Evolutionary conservation across 331 rosid species (phyloP).

Genomic region (Ulmus americana): DNA sequence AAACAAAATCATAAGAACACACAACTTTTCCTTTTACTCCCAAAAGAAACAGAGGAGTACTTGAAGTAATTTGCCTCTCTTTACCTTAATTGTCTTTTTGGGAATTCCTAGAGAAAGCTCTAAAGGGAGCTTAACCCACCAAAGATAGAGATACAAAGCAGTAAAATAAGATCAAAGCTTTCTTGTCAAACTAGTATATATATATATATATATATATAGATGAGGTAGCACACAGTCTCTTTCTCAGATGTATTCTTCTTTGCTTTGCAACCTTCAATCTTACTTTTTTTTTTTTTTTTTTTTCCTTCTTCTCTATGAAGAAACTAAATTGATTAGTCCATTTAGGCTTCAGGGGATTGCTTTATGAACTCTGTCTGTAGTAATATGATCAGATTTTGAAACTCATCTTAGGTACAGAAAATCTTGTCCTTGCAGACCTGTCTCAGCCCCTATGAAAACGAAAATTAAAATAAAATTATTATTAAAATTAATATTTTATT

Average conservation of each 20-base stretch:
- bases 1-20: constrained; percentile 19
- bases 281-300: neutral
- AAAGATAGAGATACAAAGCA: constrained; percentile 16
- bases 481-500: neutral
- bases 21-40: neutral
- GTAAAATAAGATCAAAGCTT: constrained; percentile 42
- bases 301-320: constrained; percentile 48
- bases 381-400: constrained; percentile 33
- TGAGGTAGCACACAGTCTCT: constrained; percentile 29
- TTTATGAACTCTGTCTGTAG: constrained; percentile 28
- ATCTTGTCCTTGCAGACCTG: constrained; percentile 41
- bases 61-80: constrained; percentile 11
- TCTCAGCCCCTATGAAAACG: constrained; percentile 26
- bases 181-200: constrained; percentile 42
- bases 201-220: neutral
- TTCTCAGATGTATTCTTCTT: constrained; percentile 34
- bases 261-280: constrained; percentile 19
- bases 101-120: constrained; percentile 27
- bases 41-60: constrained; percentile 15
- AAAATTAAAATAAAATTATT: neutral
- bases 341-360: constrained; percentile 25
- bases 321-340: constrained; percentile 37
- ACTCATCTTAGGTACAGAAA: constrained; percentile 40
- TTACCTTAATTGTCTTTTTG: constrained; percentile 28
- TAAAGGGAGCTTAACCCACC: constrained; percentile 24